Percentiles rank a stretch among this genome's conserved stretches.
Evolutionary conservation across 345 rosid genomes (phyloP).

Genomic region (Salix dunnii): DNA sequence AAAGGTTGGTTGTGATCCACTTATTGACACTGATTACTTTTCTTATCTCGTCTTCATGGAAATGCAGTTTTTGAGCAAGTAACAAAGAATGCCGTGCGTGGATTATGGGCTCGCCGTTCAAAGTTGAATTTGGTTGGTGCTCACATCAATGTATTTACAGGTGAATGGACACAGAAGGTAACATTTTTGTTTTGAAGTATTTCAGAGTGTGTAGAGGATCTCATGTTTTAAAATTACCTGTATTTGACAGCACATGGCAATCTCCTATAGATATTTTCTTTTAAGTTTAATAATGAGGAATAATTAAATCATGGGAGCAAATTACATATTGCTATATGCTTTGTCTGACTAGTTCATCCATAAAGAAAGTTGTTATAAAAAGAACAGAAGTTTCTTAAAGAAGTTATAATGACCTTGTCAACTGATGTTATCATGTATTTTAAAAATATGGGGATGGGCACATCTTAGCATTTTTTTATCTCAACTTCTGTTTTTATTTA

Average conservation of each 20-base stretch:
- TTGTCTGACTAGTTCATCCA: not conserved
- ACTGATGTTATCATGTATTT: not conserved
- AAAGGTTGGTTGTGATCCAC: not conserved
- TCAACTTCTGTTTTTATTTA: not conserved
- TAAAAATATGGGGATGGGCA: not conserved
- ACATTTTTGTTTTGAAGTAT: constrained; percentile 4
- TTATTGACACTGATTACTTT: not conserved
- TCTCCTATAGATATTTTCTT: not conserved
- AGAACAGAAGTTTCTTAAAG: no score
- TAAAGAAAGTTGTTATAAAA: no score
- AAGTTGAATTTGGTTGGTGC: constrained; percentile 91
- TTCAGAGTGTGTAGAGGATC: not conserved
- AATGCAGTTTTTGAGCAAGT: constrained; percentile 87
- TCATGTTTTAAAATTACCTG: not conserved
- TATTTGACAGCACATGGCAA: not conserved
- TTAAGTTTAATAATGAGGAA: not conserved
- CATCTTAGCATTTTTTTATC: not conserved
- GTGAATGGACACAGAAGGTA: constrained; percentile 99
- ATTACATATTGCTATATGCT: not conserved
- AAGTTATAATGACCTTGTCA: not conserved
- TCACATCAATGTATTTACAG: constrained; percentile 97
- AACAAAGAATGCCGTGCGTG: constrained; percentile 86
- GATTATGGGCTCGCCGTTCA: constrained; percentile 95
- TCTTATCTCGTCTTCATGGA: constrained; percentile 12
- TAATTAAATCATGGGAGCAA: not conserved